These are phyloP conservation scores for Dictyostelium citrinum DNA, from an alignment of 78 protist genomes.

Conservation along the genomic window DNA sequence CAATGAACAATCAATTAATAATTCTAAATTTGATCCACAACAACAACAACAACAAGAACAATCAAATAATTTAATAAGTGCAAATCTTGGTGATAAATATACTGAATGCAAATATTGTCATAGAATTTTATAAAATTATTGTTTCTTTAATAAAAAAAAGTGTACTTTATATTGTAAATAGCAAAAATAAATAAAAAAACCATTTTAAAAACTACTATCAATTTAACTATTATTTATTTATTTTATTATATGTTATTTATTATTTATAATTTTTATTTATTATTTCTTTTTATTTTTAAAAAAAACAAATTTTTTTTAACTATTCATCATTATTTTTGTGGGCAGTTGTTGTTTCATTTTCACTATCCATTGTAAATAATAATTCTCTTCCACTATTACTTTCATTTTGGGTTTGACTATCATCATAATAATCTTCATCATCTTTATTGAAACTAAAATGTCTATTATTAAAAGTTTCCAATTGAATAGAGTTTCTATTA, in stretches of 20 bases:
- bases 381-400: neutral
- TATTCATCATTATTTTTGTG: neutral
- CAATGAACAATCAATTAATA: neutral
- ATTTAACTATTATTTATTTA: no score
- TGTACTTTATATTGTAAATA: neutral
- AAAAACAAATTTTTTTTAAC: no score
- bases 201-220: neutral
- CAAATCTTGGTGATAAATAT: neutral
- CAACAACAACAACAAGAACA: neutral
- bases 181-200: neutral
- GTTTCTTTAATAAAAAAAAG: neutral
- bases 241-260: no score
- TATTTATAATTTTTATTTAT: no score
- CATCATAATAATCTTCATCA: neutral
- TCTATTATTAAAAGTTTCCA: neutral
- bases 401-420: neutral
- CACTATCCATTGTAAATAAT: neutral
- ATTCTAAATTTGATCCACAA: neutral
- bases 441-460: neutral
- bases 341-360: neutral
- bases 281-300: no score
- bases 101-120: neutral
- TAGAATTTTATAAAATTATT: neutral
- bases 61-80: neutral
- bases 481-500: neutral